phyloP scores from a whole-genome alignment of 768 basidiomycete species.

The Mycena indigotica region DNA sequence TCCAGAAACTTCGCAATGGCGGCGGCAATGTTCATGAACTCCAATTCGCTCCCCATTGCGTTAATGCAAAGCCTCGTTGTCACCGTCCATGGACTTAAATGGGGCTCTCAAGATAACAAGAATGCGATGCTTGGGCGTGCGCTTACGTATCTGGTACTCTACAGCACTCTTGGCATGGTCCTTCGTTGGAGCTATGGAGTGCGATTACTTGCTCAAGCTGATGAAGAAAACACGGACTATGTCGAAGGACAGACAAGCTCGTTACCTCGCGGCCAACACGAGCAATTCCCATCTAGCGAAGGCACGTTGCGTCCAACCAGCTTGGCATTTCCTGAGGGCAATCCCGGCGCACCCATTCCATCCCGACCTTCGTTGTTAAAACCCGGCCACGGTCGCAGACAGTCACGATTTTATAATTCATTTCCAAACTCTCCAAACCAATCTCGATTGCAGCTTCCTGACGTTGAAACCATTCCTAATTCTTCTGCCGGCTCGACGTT shows the following conservation, averaged over 20 bases:
- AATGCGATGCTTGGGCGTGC: slow-evolving; percentile 92
- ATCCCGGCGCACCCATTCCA: slow-evolving; percentile 10
- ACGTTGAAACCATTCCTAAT: slow-evolving; percentile 23
- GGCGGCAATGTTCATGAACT: slow-evolving; percentile 90
- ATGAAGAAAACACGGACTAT: slow-evolving; percentile 37
- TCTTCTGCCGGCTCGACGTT: slow-evolving; percentile 23
- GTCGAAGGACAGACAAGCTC: slow-evolving; percentile 19
- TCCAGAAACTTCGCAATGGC: slow-evolving; percentile 78
- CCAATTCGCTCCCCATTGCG: slow-evolving; percentile 93
- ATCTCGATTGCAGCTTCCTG: slow-evolving; percentile 37
- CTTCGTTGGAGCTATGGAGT: slow-evolving; percentile 94
- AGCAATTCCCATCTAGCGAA: slow-evolving; percentile 28
- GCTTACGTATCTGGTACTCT: slow-evolving; percentile 86
- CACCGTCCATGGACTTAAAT: slow-evolving; percentile 80
- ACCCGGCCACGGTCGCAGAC: slow-evolving; percentile 27
- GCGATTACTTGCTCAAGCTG: slow-evolving; percentile 74
- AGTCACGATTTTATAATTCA: slow-evolving; percentile 59
- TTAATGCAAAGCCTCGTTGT: slow-evolving; percentile 88
- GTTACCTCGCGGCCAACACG: slow-evolving; percentile 1
- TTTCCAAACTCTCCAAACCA: slow-evolving; percentile 63
- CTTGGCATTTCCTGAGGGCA: slow-evolving; percentile 25
- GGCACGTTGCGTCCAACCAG: slow-evolving; percentile 39
- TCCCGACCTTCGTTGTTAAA: slow-evolving; percentile 6
- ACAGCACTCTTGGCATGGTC: slow-evolving; percentile 95
- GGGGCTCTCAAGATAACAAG: slow-evolving; percentile 78